phyloP scores from a whole-genome alignment of 1,284 basidiomycete genomes.

The Cutaneotrichosporon arboriforme region DNA sequence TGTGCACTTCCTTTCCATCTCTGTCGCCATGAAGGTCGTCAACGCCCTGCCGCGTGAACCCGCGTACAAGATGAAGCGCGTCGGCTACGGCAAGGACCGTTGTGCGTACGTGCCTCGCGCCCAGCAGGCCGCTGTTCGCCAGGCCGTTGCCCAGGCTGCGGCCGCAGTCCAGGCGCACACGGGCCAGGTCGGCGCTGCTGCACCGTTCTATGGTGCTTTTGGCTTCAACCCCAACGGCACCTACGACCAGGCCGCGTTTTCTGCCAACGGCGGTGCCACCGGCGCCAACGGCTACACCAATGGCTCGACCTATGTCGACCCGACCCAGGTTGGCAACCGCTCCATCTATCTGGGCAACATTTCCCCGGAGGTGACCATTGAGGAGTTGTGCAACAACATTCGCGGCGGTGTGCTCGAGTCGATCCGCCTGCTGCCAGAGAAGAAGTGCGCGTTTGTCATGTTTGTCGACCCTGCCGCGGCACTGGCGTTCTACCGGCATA shows the following conservation, averaged over 20 bases:
- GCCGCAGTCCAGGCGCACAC: constrained; percentile 48
- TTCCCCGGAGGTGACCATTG: constrained; percentile 82
- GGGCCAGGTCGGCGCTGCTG: constrained; percentile 23
- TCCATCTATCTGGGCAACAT: constrained; percentile 92
- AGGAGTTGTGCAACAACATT: constrained; percentile 90
- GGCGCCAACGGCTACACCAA: constrained; percentile 11
- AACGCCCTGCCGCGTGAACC: constrained; percentile 80
- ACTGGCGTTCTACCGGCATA: constrained; percentile 84
- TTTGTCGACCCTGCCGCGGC: constrained; percentile 85
- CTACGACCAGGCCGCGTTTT: constrained; percentile 6
- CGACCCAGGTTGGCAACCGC: constrained; percentile 54
- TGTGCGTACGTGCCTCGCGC: constrained; percentile 69
- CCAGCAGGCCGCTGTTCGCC: constrained; percentile 49
- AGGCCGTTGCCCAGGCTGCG: constrained; percentile 56
- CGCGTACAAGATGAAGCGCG: constrained; percentile 85
- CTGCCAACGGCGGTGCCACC: constrained; percentile 4
- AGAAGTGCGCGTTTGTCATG: constrained; percentile 62
- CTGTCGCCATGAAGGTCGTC: constrained; percentile 87
- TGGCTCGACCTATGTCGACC: constrained; percentile 2
- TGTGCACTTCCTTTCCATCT: constrained; percentile 90
- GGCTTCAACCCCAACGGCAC: background rate
- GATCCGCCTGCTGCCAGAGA: constrained; percentile 20
- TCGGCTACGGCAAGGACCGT: constrained; percentile 89
- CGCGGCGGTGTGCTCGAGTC: constrained; percentile 62
- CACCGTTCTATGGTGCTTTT: constrained; percentile 27